Conservation (phyloP, 768 basidiomycete species). For the Lentinula aciculospora region DNA sequence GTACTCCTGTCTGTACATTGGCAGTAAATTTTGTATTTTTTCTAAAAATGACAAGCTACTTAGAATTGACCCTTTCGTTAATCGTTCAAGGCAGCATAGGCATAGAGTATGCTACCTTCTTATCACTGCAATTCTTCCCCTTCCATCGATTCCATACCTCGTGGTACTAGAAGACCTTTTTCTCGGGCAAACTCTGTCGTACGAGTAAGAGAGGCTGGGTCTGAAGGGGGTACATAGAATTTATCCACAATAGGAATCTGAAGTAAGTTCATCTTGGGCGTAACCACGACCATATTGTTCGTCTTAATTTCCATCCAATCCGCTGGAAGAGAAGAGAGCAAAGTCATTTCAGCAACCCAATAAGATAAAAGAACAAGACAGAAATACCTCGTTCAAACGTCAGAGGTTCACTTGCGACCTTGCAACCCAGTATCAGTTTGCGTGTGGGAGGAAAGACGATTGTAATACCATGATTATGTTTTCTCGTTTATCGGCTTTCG, state of each 20-base stretch:
- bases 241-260: constrained; percentile 94
- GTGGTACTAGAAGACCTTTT: constrained; percentile 54
- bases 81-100: too few relatives aligned
- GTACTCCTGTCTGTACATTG: too few relatives aligned
- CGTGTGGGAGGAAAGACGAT: constrained; percentile 7
- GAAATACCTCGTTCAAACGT: constrained; percentile 87
- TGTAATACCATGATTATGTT: constrained; percentile 82
- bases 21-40: too few relatives aligned
- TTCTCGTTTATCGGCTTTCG: constrained; percentile 91
- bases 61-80: too few relatives aligned
- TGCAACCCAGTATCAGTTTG: constrained; percentile 4
- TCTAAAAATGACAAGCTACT: too few relatives aligned
- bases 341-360: background rate
- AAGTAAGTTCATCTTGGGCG: constrained; percentile 91
- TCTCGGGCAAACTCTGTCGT: constrained; percentile 80
- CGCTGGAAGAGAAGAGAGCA: constrained; percentile 33
- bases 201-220: constrained; percentile 64
- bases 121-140: background rate
- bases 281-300: constrained; percentile 93
- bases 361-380: too few relatives aligned
- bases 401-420: constrained; percentile 89
- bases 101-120: too few relatives aligned
- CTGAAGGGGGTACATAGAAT: constrained; percentile 84
- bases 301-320: constrained; percentile 99
- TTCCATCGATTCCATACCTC: background rate